A percentile compares a stretch with the other conserved stretches of the same genome.
Conservation (phyloP, 768 basidiomycete genomes). For the Pholiota molesta region DNA sequence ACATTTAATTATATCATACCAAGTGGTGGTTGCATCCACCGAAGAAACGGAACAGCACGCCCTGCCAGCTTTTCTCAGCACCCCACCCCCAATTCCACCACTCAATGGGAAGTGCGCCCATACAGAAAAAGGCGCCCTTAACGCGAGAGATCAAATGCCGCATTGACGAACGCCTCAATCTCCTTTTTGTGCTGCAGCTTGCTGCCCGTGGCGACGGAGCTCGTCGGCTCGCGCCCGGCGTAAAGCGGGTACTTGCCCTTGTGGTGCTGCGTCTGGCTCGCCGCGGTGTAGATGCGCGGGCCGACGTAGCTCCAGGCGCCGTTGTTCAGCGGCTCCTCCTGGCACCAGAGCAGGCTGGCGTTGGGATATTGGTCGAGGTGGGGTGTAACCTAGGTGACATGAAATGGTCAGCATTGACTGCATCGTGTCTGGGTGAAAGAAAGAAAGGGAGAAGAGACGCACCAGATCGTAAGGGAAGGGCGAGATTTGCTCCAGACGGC, state of each 20-base stretch:
- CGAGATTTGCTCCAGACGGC: constrained; percentile 91
- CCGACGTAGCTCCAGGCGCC: constrained; percentile 98
- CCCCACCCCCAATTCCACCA: neutral
- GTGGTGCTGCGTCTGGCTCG: constrained; percentile 88
- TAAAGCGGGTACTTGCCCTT: constrained; percentile 89
- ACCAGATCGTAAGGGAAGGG: constrained; percentile 98
- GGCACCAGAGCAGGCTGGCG: constrained; percentile 91
- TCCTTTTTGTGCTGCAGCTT: constrained; percentile 94
- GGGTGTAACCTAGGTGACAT: constrained; percentile 69
- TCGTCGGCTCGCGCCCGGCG: constrained; percentile 90
- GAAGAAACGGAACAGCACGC: too few species aligned
- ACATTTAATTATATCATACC: neutral
- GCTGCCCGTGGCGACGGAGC: constrained; percentile 91
- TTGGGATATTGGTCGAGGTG: constrained; percentile 98
- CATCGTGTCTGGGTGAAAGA: neutral
- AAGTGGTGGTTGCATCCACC: too few species aligned
- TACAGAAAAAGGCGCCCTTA: constrained; percentile 8
- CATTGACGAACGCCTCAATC: constrained; percentile 71
- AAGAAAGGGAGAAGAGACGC: constrained; percentile 29
- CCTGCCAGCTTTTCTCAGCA: neutral
- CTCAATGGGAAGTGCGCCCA: neutral
- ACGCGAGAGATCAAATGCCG: constrained; percentile 50
- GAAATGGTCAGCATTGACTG: constrained; percentile 1
- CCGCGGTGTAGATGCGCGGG: constrained; percentile 92
- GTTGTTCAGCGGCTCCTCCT: constrained; percentile 97